phyloP scores from a whole-genome alignment of 768 basidiomycete genomes.

The Podaxis sp. region DNA sequence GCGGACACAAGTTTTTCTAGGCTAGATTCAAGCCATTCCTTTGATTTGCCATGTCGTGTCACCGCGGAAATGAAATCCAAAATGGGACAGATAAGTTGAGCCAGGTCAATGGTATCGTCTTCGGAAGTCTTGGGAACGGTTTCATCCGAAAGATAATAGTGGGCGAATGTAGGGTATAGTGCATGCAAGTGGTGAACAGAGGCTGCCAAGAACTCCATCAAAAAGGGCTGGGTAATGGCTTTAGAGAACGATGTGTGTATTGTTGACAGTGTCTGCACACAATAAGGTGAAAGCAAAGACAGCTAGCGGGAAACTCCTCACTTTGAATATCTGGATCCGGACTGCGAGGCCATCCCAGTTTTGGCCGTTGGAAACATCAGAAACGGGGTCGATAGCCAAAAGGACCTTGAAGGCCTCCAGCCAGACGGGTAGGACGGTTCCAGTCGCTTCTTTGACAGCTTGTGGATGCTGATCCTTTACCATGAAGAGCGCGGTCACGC shows the following conservation, averaged over 20 bases:
- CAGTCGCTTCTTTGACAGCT: constrained; percentile 78
- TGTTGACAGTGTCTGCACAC: constrained; percentile 65
- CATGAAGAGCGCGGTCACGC: constrained; percentile 86
- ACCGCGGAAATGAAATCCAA: constrained; percentile 75
- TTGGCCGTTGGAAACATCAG: constrained; percentile 51
- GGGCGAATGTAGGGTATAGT: constrained; percentile 55
- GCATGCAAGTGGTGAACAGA: constrained; percentile 57
- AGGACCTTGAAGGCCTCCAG: constrained; percentile 84
- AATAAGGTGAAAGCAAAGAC: background rate
- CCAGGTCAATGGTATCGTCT: constrained; percentile 71
- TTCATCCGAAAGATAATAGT: constrained; percentile 55
- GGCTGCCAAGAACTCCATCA: constrained; percentile 53
- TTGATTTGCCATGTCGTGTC: constrained; percentile 59
- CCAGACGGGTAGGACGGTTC: constrained; percentile 84
- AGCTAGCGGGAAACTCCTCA: constrained; percentile 25
- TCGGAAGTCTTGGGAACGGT: constrained; percentile 65
- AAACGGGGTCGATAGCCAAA: constrained; percentile 55
- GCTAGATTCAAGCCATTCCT: constrained; percentile 57
- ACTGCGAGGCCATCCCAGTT: constrained; percentile 84
- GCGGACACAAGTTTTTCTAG: constrained; percentile 45
- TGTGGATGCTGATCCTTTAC: constrained; percentile 91
- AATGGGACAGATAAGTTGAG: constrained; percentile 72
- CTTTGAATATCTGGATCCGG: constrained; percentile 82
- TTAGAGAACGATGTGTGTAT: constrained; percentile 82
- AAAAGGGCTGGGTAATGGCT: constrained; percentile 51